phyloP scores from a whole-genome alignment of 306 rosid species.

The Ochetophila trinervis region DNA sequence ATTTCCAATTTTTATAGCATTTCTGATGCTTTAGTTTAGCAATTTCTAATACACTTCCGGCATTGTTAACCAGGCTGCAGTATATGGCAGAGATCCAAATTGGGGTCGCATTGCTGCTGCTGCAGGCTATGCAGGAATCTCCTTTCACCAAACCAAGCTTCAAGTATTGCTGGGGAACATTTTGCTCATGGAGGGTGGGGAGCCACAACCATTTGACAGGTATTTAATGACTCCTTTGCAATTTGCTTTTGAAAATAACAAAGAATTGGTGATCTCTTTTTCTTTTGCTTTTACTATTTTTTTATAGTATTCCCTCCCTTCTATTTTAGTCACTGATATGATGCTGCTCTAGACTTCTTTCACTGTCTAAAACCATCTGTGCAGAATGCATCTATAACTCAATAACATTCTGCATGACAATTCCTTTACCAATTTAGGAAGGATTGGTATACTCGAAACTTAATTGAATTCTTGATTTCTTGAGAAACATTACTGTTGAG shows the following conservation, averaged over 20 bases:
- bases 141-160: constrained; percentile 67
- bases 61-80: constrained; percentile 62
- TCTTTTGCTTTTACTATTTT: too few species aligned
- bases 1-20: constrained; percentile 10
- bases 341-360: neutral
- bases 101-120: constrained; percentile 98
- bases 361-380: too few species aligned
- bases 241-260: too few species aligned
- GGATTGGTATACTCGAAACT: too few species aligned
- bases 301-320: neutral
- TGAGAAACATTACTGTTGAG: too few species aligned
- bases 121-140: constrained; percentile 84
- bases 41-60: constrained; percentile 10
- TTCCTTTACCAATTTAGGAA: too few species aligned
- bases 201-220: constrained; percentile 81
- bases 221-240: constrained; percentile 16
- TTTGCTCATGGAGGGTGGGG: constrained; percentile 80
- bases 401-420: too few species aligned
- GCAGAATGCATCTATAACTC: too few species aligned
- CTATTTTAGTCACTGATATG: neutral
- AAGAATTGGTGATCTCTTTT: too few species aligned
- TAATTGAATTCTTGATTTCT: too few species aligned
- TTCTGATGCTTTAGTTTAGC: constrained; percentile 10
- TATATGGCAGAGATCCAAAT: constrained; percentile 90
- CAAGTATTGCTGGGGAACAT: constrained; percentile 73